Evolutionary conservation across 208 protist genomes (phyloP).

Genomic region (Leishmania arabica): DNA sequence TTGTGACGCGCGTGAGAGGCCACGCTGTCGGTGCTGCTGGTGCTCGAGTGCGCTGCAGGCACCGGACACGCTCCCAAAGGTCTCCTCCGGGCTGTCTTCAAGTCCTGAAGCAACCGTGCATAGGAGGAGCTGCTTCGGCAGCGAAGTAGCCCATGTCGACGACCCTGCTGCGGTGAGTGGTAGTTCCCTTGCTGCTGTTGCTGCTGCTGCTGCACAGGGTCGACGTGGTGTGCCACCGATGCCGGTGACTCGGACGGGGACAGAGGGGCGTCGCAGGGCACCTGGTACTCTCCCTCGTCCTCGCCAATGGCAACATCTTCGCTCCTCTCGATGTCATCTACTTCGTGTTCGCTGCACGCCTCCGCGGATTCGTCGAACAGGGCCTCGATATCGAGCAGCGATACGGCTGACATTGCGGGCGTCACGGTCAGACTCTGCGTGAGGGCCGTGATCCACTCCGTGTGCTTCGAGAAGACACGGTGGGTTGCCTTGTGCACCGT

Average conservation of each 20-base stretch:
- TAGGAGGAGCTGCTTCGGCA: slow-evolving; percentile 28
- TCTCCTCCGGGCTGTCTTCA: neutral
- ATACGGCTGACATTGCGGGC: slow-evolving; percentile 20
- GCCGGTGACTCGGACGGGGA: no score
- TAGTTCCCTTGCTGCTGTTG: neutral
- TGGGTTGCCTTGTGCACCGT: slow-evolving; percentile 79
- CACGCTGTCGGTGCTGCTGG: neutral
- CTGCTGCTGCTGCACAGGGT: neutral
- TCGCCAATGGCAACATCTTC: neutral
- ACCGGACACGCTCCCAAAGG: neutral
- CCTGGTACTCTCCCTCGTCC: neutral
- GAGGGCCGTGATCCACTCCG: slow-evolving; percentile 37
- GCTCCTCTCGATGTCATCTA: neutral
- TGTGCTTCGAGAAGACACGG: slow-evolving; percentile 36
- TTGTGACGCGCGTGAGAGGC: neutral
- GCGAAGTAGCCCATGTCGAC: slow-evolving; percentile 9
- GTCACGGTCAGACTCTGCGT: slow-evolving; percentile 43
- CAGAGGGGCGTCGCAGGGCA: neutral
- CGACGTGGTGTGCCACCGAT: neutral
- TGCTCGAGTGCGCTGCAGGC: neutral
- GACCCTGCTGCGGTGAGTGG: neutral
- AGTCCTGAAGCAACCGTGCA: slow-evolving; percentile 2
- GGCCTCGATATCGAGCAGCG: slow-evolving; percentile 16
- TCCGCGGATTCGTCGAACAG: slow-evolving; percentile 8
- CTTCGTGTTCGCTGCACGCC: neutral